Evolutionary conservation across 768 basidiomycete genomes (phyloP), one percentile per base, ranked within the genome.

Genomic region (Lactarius sanguifluus): DNA sequence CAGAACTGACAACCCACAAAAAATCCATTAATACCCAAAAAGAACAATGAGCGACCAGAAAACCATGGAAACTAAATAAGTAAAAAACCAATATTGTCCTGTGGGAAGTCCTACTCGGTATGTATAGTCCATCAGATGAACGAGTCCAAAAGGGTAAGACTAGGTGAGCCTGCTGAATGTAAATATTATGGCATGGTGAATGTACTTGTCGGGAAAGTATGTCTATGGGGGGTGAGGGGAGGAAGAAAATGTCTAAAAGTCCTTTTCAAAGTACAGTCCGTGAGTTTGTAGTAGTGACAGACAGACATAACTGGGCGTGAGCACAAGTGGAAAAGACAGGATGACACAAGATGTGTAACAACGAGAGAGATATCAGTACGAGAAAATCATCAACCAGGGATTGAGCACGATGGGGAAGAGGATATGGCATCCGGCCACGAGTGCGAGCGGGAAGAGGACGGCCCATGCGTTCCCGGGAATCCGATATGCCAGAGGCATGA

Each of bases 321-420:
- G n/a, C 16, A 56, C 32, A 18, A 20, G 18, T 7, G 32, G 25
- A 45, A 16, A 15, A 47, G 25, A 64, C 36, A 18, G 5, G 40
- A 23, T 45, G 16, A 9, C 20, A 20, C 23, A 23, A 9, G 45
- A 50, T 15, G 13, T 12, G n/a, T 23, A 13, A 34, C 36, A 18
- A 62, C 45, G 15, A 28, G 9, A 20, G 41, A 50, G 8, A 36
- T 25, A 43, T 75, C 71, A 81, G 65, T 83, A 85, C 0, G 86
- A 88, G 77, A 93, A 94, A 50, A 92, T 90, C 88, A 92, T 91
- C 62, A 94, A 78, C 89, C 89, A 92, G 0, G 92, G 94, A 71
- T 95, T 95, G 50, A 95, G 83, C n/a, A 93, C 86, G 63, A 96
- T 89, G 16, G 93, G 93, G 77, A 87, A 91, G 18, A 92, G 75